These are phyloP conservation scores for Cotoneaster glaucophyllus DNA, from an alignment of 306 rosid species.

Conservation along the genomic window DNA sequence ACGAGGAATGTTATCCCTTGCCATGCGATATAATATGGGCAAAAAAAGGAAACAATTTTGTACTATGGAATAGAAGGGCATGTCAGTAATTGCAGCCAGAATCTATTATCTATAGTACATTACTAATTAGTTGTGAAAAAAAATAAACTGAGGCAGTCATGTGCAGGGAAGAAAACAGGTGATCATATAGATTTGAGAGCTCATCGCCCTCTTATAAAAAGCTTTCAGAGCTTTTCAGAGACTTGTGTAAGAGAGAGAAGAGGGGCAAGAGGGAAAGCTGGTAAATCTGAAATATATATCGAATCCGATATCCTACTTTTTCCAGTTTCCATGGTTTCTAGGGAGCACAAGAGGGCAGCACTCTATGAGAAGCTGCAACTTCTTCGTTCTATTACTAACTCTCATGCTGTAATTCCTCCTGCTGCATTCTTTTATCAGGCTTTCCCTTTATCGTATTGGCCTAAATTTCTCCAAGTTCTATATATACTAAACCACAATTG, in stretches of 20 bases:
- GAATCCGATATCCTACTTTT: background rate
- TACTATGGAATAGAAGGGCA: conserved; percentile 33
- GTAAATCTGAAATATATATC: background rate
- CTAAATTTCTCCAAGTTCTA: background rate
- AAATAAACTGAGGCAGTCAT: conserved; percentile 37
- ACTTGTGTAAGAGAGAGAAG: conserved; percentile 11
- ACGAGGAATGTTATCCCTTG: background rate
- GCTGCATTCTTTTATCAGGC: conserved; percentile 10
- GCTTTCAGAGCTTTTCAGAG: conserved; percentile 33
- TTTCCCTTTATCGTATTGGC: conserved; percentile 33
- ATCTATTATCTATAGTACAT: conserved; percentile 10
- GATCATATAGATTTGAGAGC: conserved; percentile 68
- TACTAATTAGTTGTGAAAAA: conserved; percentile 25
- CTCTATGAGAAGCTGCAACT: conserved; percentile 94
- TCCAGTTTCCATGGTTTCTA: conserved; percentile 53
- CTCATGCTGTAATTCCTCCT: conserved; percentile 80
- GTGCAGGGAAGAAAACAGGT: conserved; percentile 53
- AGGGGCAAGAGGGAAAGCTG: background rate
- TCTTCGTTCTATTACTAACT: conserved; percentile 94
- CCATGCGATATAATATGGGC: background rate
- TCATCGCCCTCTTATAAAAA: conserved; percentile 47
- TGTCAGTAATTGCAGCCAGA: conserved; percentile 28
- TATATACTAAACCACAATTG: background rate
- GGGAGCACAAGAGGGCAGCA: conserved; percentile 76
- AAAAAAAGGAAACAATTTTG: too few relatives aligned